These are phyloP conservation scores for Phialophora expanda DNA, from an alignment of 2,329 filamentous ascomycete species.

Conservation along the genomic window DNA sequence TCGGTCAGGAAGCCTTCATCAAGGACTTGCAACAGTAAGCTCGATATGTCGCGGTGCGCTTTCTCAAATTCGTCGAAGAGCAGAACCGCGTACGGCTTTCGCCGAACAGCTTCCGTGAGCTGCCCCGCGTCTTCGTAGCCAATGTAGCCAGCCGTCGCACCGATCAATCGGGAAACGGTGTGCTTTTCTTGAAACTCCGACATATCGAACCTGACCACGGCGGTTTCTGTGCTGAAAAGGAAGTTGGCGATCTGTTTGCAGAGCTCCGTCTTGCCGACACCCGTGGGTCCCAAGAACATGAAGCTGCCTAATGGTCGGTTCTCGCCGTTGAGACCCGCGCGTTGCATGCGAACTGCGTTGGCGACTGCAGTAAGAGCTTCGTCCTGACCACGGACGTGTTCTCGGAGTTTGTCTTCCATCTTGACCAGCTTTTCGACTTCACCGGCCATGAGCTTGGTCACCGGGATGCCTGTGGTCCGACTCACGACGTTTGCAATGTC, in stretches of 20 bases:
- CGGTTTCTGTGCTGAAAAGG: conserved; percentile 88
- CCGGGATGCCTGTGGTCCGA: conserved; percentile 87
- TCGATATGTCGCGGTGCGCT: conserved; percentile 91
- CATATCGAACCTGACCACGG: conserved; percentile 96
- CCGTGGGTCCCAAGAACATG: conserved; percentile 96
- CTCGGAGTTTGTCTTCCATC: conserved; percentile 88
- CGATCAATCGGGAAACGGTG: conserved; percentile 90
- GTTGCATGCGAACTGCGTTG: conserved; percentile 90
- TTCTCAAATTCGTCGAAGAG: conserved; percentile 99
- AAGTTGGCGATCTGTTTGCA: conserved; percentile 95
- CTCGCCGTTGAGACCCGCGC: conserved; percentile 87
- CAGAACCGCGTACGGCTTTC: conserved; percentile 93
- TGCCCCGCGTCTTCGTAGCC: conserved; percentile 97
- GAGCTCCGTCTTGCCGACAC: conserved; percentile 95
- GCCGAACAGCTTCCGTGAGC: conserved; percentile 89
- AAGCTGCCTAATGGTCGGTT: conserved; percentile 91
- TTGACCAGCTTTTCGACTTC: conserved; percentile 93
- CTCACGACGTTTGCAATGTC: conserved; percentile 94
- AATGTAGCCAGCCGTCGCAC: conserved; percentile 90
- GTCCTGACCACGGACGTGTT: conserved; percentile 89
- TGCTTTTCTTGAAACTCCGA: conserved; percentile 97
- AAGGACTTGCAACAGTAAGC: conserved; percentile 87
- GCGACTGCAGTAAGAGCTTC: conserved; percentile 90
- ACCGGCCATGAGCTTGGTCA: conserved; percentile 87
- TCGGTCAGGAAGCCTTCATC: conserved; percentile 97